Evolutionary conservation across 805 yeast genomes (phyloP).

Genomic region (Yarrowia sp.): DNA sequence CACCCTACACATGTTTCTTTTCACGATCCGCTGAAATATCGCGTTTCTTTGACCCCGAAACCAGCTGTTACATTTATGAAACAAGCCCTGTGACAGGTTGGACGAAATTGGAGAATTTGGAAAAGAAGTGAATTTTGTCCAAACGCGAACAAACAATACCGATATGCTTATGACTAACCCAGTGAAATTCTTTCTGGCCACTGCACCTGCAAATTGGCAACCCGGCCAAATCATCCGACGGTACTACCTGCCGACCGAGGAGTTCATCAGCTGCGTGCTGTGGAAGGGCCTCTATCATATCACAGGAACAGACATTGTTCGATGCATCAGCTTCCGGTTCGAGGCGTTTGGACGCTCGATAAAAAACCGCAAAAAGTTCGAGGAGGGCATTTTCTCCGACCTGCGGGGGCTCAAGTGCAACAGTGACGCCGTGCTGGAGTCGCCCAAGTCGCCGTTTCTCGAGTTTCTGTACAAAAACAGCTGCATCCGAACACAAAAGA

Average conservation of each 20-base stretch:
- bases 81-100: conserved; percentile 9
- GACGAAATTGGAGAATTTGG: neutral
- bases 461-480: conserved; percentile 83
- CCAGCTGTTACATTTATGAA: conserved; percentile 1
- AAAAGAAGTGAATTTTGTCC: too few species aligned
- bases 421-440: conserved; percentile 83
- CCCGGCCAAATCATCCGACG: conserved; percentile 85
- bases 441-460: conserved; percentile 83
- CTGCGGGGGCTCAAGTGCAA: conserved; percentile 81
- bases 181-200: conserved; percentile 77
- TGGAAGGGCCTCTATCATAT: conserved; percentile 91
- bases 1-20: too few species aligned
- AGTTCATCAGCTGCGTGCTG: conserved; percentile 90
- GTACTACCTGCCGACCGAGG: conserved; percentile 84
- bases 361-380: conserved; percentile 88
- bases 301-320: conserved; percentile 95
- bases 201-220: conserved; percentile 96
- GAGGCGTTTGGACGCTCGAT: conserved; percentile 88
- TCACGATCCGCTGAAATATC: neutral
- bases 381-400: conserved; percentile 95
- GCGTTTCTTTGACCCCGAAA: neutral
- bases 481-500: conserved; percentile 92
- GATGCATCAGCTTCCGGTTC: conserved; percentile 87
- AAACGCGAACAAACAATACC: too few species aligned
- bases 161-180: neutral